Evolutionary conservation across 306 rosid genomes (phyloP), one percentile per base, ranked within the genome.

Genomic region (Adenanthera pavonina): DNA sequence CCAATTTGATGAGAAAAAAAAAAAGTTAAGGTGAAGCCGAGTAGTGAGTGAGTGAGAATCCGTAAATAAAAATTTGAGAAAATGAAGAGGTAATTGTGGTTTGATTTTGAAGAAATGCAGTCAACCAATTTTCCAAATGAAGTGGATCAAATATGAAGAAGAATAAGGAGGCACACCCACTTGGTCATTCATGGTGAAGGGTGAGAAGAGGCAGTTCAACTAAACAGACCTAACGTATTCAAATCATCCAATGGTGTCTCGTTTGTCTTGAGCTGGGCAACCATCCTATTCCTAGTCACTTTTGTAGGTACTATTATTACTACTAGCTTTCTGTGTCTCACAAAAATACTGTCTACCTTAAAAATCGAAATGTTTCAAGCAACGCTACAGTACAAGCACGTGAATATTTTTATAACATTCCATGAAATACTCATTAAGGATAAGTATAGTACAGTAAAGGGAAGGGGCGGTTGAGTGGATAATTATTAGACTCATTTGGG

Each of bases 181-280:
- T 8, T n/a, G 73, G 7, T 1, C 2, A 12, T 74, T 33, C 17
- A 15, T 53, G 34, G 34, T 11, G 67, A 35, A 8, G n/a, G 11
- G 34, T 40, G n/a, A 17, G 30, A 33, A 62, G 72, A 10, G 60
- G 48, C 16, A 9, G 72, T 77, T 62, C 48, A 77, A 62, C 72
- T 60, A 77, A 77, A 77, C 61, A 0, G 71, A 77, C 61, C 60
- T 46, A 60, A 30, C 44, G 17, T 10, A 30, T 5, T 16, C 3
- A 3, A 11, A 10, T 30, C 67, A 60, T 60, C 67, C 57, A 75
- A 35, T 13, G 56, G 7, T 6, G 36, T 15, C 69, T 60, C 1
- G 3, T 59, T 59, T 59, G 68, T 41, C 14, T 30, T 74, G 19
- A 56, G 47, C 47, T 65, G 20, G 17, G 56, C 56, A n/a, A 36